These are phyloP conservation scores for Leptomonas seymouri DNA, from an alignment of 208 protist species.

Conservation along the genomic window DNA sequence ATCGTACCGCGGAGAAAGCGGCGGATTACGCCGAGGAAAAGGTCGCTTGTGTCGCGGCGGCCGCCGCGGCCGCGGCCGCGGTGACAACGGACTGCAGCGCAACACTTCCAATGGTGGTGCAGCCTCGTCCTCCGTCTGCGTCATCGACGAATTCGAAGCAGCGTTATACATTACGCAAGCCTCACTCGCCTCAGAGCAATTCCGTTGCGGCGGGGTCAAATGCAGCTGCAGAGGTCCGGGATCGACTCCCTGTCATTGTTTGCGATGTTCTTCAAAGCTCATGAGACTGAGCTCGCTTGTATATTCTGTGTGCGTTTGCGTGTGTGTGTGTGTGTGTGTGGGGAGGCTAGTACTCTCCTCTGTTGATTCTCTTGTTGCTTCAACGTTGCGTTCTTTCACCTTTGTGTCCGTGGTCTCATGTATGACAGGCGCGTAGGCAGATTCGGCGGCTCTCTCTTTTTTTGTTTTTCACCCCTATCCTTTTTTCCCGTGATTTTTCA, in stretches of 20 bases:
- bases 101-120: constrained; percentile 15
- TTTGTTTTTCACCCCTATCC: not conserved
- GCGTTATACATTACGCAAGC: constrained; percentile 13
- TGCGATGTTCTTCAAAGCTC: constrained; percentile 4
- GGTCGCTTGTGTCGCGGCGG: no score
- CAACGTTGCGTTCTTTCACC: not conserved
- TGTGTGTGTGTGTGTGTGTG: constrained; percentile 10
- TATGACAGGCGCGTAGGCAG: not conserved
- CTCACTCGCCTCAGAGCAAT: constrained; percentile 6
- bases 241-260: constrained; percentile 21
- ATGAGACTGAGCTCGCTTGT: not conserved
- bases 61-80: not conserved
- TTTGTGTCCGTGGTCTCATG: no score
- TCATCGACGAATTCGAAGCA: not conserved
- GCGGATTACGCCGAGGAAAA: not conserved
- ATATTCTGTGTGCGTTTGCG: not conserved
- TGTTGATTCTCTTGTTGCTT: not conserved
- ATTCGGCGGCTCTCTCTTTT: not conserved
- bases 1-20: not conserved
- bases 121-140: constrained; percentile 14
- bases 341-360: not conserved
- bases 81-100: not conserved
- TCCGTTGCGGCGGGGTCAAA: constrained; percentile 14
- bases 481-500: not conserved
- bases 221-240: not conserved